Percentiles rank a stretch among this genome's conserved stretches.
Evolutionary conservation across 176 grass and related monocot species (phyloP).

Genomic region (Oryza longistaminata): DNA sequence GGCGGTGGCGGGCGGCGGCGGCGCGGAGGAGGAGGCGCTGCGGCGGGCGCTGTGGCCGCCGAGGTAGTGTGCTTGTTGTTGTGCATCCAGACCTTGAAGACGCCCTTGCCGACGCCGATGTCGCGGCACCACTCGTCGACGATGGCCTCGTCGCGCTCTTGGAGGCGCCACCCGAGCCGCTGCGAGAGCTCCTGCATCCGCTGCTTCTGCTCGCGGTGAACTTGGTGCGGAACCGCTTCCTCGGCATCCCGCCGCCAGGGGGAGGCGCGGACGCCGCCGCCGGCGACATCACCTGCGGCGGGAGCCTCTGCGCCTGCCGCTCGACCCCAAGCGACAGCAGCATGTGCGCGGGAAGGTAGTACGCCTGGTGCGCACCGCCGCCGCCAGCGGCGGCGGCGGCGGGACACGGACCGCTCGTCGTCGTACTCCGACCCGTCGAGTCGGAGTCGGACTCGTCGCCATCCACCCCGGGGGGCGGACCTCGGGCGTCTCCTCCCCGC

Average conservation of each 20-base stretch:
- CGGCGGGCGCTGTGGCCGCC: slow-evolving; percentile 64
- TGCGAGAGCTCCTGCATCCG: slow-evolving; percentile 96
- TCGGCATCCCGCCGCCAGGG: background rate
- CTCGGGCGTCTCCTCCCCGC: slow-evolving; percentile 41
- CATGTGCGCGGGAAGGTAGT: slow-evolving; percentile 73
- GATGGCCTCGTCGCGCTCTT: slow-evolving; percentile 85
- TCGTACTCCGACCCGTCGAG: slow-evolving; percentile 62
- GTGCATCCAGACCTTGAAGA: slow-evolving; percentile 99
- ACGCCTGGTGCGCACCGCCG: slow-evolving; percentile 47
- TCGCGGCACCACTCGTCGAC: slow-evolving; percentile 90
- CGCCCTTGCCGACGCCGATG: slow-evolving; percentile 88
- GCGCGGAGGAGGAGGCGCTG: slow-evolving; percentile 19
- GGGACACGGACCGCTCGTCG: slow-evolving; percentile 53
- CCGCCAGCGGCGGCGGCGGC: slow-evolving; percentile 47
- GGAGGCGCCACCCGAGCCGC: slow-evolving; percentile 90
- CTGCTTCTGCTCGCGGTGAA: slow-evolving; percentile 94
- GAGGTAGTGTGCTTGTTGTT: slow-evolving; percentile 99
- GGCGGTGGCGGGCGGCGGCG: background rate
- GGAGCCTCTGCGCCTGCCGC: slow-evolving; percentile 38
- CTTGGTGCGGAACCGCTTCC: slow-evolving; percentile 94
- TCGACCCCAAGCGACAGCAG: slow-evolving; percentile 79
- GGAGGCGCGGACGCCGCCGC: slow-evolving; percentile 26
- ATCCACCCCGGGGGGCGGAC: slow-evolving; percentile 48
- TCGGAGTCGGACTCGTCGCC: slow-evolving; percentile 56
- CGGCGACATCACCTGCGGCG: slow-evolving; percentile 21